Base-by-base conservation (phyloP, 2,329 filamentous ascomycete species). In the Aspergillus sp. region DNA sequence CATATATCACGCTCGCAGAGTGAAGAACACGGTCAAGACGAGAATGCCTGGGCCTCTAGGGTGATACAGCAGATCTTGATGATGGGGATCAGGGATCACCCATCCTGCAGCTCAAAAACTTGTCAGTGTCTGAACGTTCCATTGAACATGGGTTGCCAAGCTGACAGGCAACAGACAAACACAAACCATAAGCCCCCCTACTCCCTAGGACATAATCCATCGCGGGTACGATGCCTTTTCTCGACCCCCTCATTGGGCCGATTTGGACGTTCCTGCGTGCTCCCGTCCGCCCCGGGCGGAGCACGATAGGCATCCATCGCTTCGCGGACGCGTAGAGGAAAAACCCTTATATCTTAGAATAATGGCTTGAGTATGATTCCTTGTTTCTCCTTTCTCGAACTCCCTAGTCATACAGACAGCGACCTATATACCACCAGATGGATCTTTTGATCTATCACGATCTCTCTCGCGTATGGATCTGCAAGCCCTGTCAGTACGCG, bases 391-490 rank as follows among this genome's bases (percentile, higher is more conserved):
- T n/a, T n/a, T n/a, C n/a, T n/a, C n/a, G n/a, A n/a, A n/a, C n/a
- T n/a, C n/a, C n/a, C n/a, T n/a, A n/a, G n/a, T n/a, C n/a, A n/a
- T n/a, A n/a, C n/a, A n/a, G n/a, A n/a, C n/a, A n/a, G n/a, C n/a
- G n/a, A n/a, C n/a, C n/a, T n/a, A n/a, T n/a, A n/a, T n/a, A n/a
- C n/a, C 20, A 4, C 9, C 23, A 25, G 3, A 49, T 58, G 52
- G 40, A 50, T 16, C 40, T 50, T 4, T 50, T 50, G 23, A 5
- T 34, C 11, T 44, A 50, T 17, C 19, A 44, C 19, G 3, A 21
- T 6, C 14, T 14, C 6, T 50, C 43, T 44, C 14, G 14, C 13
- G n/a, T 50, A 5, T 50, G 29, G 40, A 50, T 50, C 42, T 50
- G 41, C n/a, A 45, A 23, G 17, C 29, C 2, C 40, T 50, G 20